Conservation (phyloP, 768 basidiomycete genomes). For the Krasilnikovozyma curviuscula region DNA sequence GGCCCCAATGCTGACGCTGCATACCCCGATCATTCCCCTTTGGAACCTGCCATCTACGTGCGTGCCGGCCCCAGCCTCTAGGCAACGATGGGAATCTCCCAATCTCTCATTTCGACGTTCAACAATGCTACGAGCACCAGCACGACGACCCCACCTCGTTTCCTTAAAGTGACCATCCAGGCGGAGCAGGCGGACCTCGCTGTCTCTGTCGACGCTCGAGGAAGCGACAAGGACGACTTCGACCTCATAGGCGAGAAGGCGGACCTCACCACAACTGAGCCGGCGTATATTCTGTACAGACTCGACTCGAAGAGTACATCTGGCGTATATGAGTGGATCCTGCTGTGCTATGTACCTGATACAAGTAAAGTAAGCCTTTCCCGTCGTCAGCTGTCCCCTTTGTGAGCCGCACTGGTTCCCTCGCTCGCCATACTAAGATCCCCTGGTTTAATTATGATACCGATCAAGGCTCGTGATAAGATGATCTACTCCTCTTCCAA, state of each 20-base stretch:
- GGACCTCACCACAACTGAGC: neutral
- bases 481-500: constrained; percentile 12
- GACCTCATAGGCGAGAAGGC: constrained; percentile 4
- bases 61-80: too few relatives aligned
- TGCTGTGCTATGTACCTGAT: neutral
- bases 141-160: neutral
- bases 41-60: too few relatives aligned
- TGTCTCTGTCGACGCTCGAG: neutral
- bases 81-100: constrained; percentile 3
- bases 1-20: too few relatives aligned
- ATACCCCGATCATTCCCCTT: too few relatives aligned
- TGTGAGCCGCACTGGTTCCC: neutral
- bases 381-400: too few relatives aligned
- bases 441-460: neutral
- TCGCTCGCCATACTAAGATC: neutral
- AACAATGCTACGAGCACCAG: neutral
- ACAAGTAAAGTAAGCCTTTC: neutral
- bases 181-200: constrained; percentile 7
- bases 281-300: constrained; percentile 3
- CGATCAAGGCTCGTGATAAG: constrained; percentile 11
- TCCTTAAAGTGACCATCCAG: constrained; percentile 6
- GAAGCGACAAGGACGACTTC: constrained; percentile 6
- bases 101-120: constrained; percentile 6
- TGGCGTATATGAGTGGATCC: neutral
- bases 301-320: neutral